A percentile compares a stretch with the other conserved stretches of the same genome.
Conservation (phyloP, 331 rosid genomes). For the Quercus lobata region DNA sequence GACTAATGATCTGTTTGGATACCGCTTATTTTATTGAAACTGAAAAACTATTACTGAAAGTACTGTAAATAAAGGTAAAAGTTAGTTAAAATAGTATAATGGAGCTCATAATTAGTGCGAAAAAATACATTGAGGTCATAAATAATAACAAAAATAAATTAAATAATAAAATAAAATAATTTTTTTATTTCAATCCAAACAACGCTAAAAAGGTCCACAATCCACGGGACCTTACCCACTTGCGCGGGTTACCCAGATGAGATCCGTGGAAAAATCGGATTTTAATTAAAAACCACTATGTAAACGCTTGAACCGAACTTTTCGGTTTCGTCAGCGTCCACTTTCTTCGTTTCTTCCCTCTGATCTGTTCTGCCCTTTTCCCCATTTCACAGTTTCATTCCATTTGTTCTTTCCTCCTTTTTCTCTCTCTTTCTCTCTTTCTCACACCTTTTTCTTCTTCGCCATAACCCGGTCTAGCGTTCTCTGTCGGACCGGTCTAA, state of each 20-base stretch:
- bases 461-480: neutral
- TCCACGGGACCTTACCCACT: neutral
- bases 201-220: no score
- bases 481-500: constrained; percentile 22
- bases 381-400: neutral
- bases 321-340: neutral
- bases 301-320: neutral
- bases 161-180: no score
- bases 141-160: no score
- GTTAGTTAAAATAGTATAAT: accelerated
- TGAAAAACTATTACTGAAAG: accelerated
- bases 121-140: accelerated
- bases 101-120: accelerated
- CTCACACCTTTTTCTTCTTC: neutral
- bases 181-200: no score
- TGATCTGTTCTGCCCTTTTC: neutral
- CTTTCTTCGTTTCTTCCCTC: neutral
- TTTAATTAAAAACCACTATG: no score
- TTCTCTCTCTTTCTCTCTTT: neutral
- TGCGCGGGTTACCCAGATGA: neutral
- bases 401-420: neutral
- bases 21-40: accelerated
- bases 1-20: accelerated
- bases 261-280: neutral
- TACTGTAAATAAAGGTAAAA: no score